Conservation (phyloP, 2,329 filamentous ascomycete species). For the Monilinia laxa region DNA sequence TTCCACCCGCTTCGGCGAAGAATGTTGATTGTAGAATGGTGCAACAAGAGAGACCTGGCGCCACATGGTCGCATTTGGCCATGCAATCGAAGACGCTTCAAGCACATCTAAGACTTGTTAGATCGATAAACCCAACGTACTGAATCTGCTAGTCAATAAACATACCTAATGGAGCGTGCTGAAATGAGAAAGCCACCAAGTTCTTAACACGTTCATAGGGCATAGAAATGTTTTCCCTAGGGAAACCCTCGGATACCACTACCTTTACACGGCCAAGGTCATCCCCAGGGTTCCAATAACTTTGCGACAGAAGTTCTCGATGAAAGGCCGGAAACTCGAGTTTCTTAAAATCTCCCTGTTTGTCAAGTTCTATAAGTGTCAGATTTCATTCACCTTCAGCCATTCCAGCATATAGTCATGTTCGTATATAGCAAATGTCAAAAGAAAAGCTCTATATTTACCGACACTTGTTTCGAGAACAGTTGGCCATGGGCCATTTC, state of each 20-base stretch:
- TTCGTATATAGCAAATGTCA: not conserved
- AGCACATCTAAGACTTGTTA: constrained; percentile 58
- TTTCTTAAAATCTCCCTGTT: constrained; percentile 54
- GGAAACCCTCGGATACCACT: constrained; percentile 71
- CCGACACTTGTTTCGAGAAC: constrained; percentile 46
- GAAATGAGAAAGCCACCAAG: constrained; percentile 76
- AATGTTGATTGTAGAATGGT: constrained; percentile 35
- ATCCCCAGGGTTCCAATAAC: constrained; percentile 70
- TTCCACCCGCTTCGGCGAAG: constrained; percentile 42
- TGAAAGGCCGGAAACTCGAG: constrained; percentile 74
- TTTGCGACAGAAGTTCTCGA: constrained; percentile 65
- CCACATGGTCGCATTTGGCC: constrained; percentile 76
- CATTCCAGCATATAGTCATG: not conserved
- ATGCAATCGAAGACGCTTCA: constrained; percentile 72
- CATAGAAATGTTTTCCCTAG: constrained; percentile 49
- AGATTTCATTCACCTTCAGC: constrained; percentile 3
- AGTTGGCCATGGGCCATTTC: constrained; percentile 51
- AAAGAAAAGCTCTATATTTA: constrained; percentile 37
- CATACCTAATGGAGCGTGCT: constrained; percentile 76
- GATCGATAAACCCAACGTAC: not conserved
- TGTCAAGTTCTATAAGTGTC: constrained; percentile 35
- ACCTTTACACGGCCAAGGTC: constrained; percentile 73
- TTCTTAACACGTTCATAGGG: constrained; percentile 70
- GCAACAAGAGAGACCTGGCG: constrained; percentile 47
- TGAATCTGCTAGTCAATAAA: constrained; percentile 20